These are phyloP conservation scores for Neofusicoccum ribis DNA, from an alignment of 2,329 filamentous ascomycete species.

Conservation along the genomic window DNA sequence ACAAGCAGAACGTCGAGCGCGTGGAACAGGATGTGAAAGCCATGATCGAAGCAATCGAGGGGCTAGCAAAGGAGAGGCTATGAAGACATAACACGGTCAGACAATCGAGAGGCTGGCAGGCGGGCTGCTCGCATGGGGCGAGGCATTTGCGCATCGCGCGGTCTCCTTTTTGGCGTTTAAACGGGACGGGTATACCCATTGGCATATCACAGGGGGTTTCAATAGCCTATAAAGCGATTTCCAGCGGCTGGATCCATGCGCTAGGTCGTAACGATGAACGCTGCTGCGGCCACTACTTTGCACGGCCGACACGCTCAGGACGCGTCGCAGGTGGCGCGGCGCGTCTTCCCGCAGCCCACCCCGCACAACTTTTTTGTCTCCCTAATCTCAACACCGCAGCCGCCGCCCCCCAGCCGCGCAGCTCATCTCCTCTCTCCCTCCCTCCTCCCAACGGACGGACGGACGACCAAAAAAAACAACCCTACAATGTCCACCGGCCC, in stretches of 20 bases:
- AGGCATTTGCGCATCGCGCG: not conserved
- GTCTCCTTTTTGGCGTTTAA: not conserved
- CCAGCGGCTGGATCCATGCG: not conserved
- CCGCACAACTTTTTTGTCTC: not conserved
- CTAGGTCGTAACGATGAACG: too few relatives aligned
- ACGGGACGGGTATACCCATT: conserved; percentile 9
- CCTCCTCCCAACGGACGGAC: not conserved
- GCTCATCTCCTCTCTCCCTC: too few relatives aligned
- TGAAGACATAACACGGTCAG: not conserved
- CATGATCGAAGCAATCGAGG: conserved; percentile 48
- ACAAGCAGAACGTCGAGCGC: conserved; percentile 26
- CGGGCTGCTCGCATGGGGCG: not conserved
- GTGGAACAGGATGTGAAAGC: conserved; percentile 49
- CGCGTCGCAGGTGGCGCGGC: not conserved
- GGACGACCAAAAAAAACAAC: not conserved
- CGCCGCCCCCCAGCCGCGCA: not conserved
- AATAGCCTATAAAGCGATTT: not conserved
- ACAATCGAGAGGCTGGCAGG: not conserved
- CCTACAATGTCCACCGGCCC: not conserved
- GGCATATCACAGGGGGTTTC: too few relatives aligned
- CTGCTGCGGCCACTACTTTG: too few relatives aligned
- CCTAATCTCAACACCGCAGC: not conserved
- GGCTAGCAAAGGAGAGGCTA: conserved; percentile 21
- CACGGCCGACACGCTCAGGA: too few relatives aligned
- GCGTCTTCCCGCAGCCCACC: not conserved